phyloP scores from a whole-genome alignment of 2,329 filamentous ascomycete genomes.

The Tolypocladium pustulatum region DNA sequence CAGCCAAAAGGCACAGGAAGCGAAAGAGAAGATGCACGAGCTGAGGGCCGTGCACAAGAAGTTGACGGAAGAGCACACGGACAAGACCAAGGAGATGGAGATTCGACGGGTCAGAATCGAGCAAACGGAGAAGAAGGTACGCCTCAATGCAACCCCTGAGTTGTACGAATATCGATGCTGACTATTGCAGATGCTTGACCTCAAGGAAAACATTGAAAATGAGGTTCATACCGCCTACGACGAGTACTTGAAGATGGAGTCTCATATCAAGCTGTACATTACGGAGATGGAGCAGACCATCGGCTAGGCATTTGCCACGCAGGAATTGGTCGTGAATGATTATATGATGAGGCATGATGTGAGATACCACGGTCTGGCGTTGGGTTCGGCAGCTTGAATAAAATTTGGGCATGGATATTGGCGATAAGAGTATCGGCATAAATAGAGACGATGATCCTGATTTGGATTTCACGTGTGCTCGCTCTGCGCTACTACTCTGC shows the following conservation, averaged over 20 bases:
- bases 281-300: slow-evolving; percentile 96
- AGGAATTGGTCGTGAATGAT: background rate
- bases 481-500: background rate
- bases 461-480: too few relatives aligned
- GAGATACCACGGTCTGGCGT: slow-evolving; percentile 1
- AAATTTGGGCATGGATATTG: background rate
- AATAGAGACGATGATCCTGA: background rate
- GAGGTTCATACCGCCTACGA: slow-evolving; percentile 86
- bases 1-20: slow-evolving; percentile 68
- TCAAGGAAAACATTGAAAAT: slow-evolving; percentile 95
- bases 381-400: background rate
- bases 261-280: slow-evolving; percentile 94
- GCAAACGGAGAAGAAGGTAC: slow-evolving; percentile 96
- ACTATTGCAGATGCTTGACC: slow-evolving; percentile 75
- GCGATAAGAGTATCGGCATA: background rate
- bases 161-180: slow-evolving; percentile 7
- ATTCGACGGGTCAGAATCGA: slow-evolving; percentile 86
- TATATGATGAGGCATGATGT: background rate
- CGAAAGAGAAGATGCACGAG: slow-evolving; percentile 84
- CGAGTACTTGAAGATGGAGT: slow-evolving; percentile 95
- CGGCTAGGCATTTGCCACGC: slow-evolving; percentile 10
- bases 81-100: slow-evolving; percentile 89
- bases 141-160: background rate
- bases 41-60: slow-evolving; percentile 68
- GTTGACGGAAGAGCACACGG: slow-evolving; percentile 72